These are phyloP conservation scores for Phytopythium mirpurense DNA, from an alignment of 352 stramenopile species.

Conservation along the genomic window DNA sequence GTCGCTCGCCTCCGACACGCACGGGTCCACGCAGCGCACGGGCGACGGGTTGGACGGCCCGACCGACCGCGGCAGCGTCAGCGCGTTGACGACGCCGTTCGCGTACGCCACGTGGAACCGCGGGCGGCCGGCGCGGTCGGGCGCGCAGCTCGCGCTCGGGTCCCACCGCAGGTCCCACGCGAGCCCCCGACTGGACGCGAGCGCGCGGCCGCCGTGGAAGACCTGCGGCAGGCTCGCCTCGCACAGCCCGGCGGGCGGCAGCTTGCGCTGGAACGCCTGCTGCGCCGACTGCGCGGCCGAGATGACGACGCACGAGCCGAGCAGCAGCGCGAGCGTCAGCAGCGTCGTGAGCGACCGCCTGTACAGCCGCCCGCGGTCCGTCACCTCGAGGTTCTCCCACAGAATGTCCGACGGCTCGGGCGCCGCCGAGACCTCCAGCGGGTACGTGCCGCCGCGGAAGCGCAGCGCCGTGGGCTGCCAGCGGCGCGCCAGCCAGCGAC, in stretches of 20 bases:
- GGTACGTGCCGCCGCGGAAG: slow-evolving; percentile 45
- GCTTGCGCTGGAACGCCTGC: slow-evolving; percentile 60
- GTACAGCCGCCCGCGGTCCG: slow-evolving; percentile 45
- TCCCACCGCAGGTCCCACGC: slow-evolving; percentile 56
- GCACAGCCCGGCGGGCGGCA: slow-evolving; percentile 50
- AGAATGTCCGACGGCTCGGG: slow-evolving; percentile 84
- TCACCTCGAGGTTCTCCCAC: slow-evolving; percentile 84
- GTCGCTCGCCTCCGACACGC: slow-evolving; percentile 47
- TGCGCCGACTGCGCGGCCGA: slow-evolving; percentile 72
- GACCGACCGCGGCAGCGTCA: not conserved
- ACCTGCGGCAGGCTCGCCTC: slow-evolving; percentile 44
- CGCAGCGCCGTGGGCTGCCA: slow-evolving; percentile 57
- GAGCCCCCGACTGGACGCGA: not conserved
- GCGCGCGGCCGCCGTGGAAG: slow-evolving; percentile 47
- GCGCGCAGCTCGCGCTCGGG: slow-evolving; percentile 32
- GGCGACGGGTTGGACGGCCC: slow-evolving; percentile 2
- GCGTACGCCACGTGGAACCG: slow-evolving; percentile 60
- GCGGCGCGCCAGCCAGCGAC: slow-evolving; percentile 25
- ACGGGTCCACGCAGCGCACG: slow-evolving; percentile 43
- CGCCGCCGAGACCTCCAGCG: slow-evolving; percentile 42
- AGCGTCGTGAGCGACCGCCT: slow-evolving; percentile 67
- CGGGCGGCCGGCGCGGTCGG: slow-evolving; percentile 12
- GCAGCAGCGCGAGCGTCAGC: slow-evolving; percentile 63
- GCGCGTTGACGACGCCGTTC: slow-evolving; percentile 20
- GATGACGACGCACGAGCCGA: slow-evolving; percentile 67